Conservation (phyloP, 352 stramenopile species). For the Phytophthora ramorum region DNA sequence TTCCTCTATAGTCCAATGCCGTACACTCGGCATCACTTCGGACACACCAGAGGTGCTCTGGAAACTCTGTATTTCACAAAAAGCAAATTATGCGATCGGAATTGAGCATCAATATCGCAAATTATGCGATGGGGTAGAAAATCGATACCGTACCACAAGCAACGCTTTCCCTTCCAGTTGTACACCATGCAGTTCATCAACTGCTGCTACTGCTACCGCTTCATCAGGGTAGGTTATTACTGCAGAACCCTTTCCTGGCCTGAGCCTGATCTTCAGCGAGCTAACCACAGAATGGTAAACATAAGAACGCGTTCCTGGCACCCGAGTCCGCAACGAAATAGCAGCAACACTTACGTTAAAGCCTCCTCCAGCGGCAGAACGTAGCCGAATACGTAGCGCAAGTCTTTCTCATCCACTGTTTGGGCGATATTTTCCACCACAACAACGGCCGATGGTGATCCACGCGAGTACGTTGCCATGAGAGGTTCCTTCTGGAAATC, state of each 20-base stretch:
- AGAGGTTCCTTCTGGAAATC: conserved; percentile 42
- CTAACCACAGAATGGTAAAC: conserved; percentile 15
- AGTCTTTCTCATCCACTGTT: conserved; percentile 56
- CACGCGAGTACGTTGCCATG: conserved; percentile 48
- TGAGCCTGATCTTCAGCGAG: conserved; percentile 25
- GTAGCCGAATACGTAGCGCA: conserved; percentile 66
- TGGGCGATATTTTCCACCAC: conserved; percentile 54
- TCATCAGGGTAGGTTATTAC: conserved; percentile 36
- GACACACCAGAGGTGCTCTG: conserved; percentile 4
- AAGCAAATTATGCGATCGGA: neutral
- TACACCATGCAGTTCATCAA: conserved; percentile 59
- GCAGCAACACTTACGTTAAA: conserved; percentile 40
- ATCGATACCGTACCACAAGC: conserved; percentile 48
- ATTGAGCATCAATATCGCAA: neutral
- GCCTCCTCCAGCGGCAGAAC: conserved; percentile 45
- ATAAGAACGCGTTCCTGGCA: neutral
- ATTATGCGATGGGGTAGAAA: too few species aligned
- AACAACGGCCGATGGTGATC: conserved; percentile 35
- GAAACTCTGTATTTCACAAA: conserved; percentile 34
- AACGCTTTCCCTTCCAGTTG: conserved; percentile 51
- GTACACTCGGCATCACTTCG: neutral
- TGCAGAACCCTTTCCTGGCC: conserved; percentile 14
- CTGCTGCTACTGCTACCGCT: conserved; percentile 43
- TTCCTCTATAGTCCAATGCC: conserved; percentile 33
- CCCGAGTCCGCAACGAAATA: neutral